These are phyloP conservation scores for Penstemon barbatus DNA, from an alignment of 257 asterid species.

Conservation along the genomic window DNA sequence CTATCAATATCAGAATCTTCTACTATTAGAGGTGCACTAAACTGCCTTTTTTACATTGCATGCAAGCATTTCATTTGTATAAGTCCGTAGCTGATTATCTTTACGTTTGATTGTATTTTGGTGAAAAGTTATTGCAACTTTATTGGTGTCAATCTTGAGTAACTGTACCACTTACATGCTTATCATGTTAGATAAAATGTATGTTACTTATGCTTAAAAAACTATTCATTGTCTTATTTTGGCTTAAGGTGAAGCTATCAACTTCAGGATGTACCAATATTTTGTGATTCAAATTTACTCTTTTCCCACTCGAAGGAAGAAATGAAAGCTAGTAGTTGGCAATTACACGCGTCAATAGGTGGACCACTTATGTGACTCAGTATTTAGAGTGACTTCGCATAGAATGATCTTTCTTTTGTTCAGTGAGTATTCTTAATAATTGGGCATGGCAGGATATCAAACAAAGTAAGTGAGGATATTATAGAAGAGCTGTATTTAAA, in stretches of 20 bases:
- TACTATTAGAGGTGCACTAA: constrained; percentile 49
- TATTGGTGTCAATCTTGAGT: constrained; percentile 4
- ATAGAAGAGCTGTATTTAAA: too few species aligned
- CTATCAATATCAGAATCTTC: constrained; percentile 70
- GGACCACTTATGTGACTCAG: too few species aligned
- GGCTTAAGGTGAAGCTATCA: too few species aligned
- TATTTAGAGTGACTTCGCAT: too few species aligned
- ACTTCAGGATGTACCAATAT: too few species aligned
- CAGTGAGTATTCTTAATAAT: not conserved
- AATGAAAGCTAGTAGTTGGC: not conserved
- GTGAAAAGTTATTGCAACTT: not conserved
- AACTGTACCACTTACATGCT: not conserved
- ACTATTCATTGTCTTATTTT: not conserved
- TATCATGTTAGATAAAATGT: not conserved
- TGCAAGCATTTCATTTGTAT: constrained; percentile 3
- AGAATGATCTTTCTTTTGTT: not conserved
- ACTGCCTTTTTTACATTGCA: not conserved
- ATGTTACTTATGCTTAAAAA: not conserved
- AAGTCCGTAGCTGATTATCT: not conserved
- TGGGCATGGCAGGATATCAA: not conserved
- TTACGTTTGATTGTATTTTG: not conserved
- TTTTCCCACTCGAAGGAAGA: too few species aligned
- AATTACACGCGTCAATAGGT: too few species aligned
- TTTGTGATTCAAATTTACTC: too few species aligned
- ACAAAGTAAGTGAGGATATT: not conserved